Percentiles rank a stretch among this genome's conserved stretches.
These are phyloP conservation scores for Colletotrichum australisinense DNA, from an alignment of 2,329 filamentous ascomycete species.

Conservation along the genomic window DNA sequence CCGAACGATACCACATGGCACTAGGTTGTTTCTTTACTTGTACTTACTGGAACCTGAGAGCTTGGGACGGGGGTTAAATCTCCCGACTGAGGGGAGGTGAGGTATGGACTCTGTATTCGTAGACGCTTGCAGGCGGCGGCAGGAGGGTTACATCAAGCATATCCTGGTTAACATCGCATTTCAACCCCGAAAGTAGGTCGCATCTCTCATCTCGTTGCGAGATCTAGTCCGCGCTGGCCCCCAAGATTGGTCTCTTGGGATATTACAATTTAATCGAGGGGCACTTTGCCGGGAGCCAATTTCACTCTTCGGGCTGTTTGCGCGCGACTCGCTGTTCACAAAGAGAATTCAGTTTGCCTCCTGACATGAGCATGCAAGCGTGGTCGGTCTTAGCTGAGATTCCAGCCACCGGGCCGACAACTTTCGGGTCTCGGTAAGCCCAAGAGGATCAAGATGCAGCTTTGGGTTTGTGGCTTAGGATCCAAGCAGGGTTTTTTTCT, in stretches of 20 bases:
- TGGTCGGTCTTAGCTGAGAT: not conserved
- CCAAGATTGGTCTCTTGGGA: not conserved
- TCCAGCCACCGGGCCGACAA: not conserved
- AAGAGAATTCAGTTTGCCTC: not conserved
- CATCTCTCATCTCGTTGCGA: not conserved
- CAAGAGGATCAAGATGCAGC: slow-evolving; percentile 1
- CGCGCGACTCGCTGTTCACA: not conserved
- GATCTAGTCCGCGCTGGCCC: not conserved
- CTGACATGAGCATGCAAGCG: not conserved
- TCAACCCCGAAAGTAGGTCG: not conserved
- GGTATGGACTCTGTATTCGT: too few relatives aligned
- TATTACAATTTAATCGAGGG: not conserved
- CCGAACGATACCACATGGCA: slow-evolving; percentile 8
- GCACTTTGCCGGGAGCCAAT: not conserved
- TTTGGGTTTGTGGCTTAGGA: slow-evolving; percentile 5
- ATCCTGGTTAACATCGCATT: not conserved
- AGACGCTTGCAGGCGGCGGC: not conserved
- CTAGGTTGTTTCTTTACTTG: not conserved
- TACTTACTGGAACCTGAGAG: not conserved
- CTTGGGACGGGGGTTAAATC: not conserved
- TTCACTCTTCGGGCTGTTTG: not conserved
- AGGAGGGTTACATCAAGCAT: not conserved
- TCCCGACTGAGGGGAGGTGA: not conserved
- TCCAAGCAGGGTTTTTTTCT: not conserved
- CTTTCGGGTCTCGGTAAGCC: not conserved